Evolutionary conservation across 495 filamentous ascomycete species (phyloP), one percentile per base, ranked within the genome.

Genomic region (Articulospora tetracladia): DNA sequence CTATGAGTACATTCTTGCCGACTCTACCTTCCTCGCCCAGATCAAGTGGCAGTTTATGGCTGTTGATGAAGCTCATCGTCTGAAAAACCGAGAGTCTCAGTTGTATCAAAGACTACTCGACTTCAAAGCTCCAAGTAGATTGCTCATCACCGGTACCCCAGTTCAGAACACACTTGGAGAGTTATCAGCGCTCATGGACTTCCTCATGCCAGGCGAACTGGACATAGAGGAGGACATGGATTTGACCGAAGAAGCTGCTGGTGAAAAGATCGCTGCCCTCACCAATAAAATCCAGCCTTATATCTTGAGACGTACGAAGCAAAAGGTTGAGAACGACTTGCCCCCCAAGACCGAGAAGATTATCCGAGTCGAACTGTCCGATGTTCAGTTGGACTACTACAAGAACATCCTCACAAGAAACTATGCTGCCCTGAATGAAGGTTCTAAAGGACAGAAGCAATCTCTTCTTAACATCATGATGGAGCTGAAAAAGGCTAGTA

Each of bases 391-490:
- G 1, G 93, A 98, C 55, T 97, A 97, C 68, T 99, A 99, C 74
- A 97, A 97, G 68, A 97, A 98, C 68, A 98, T 99, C 61, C 82
- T 99, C 11, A 97, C 95, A 0, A 84, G 92, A 53, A 99, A 99
- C 65, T 99, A 98, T 66, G 88, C 92, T 26, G 94, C 93, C 8
- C 81, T 99, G 50, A 97, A 95, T 67, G 86, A 93, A 64, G 93
- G 92, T 22, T 84, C 86, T 25, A 91, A 83, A 53, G 94, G 92
- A 8, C 87, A 90, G 68, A 97, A 96, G 71, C 92, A 94, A 62
- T 96, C 92, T 1, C 74, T 98, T n/a, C 74, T 98, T 56, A 99
- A 99, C 73, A 96, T 99, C 69, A 96, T 97, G 82, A 99, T 99
- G 93, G 95, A 99, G 70, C 72, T 99, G 66, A 98, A 98, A 78